Evolutionary conservation across 2,329 filamentous ascomycete genomes (phyloP).

Genomic region (Botrytis galanthina): DNA sequence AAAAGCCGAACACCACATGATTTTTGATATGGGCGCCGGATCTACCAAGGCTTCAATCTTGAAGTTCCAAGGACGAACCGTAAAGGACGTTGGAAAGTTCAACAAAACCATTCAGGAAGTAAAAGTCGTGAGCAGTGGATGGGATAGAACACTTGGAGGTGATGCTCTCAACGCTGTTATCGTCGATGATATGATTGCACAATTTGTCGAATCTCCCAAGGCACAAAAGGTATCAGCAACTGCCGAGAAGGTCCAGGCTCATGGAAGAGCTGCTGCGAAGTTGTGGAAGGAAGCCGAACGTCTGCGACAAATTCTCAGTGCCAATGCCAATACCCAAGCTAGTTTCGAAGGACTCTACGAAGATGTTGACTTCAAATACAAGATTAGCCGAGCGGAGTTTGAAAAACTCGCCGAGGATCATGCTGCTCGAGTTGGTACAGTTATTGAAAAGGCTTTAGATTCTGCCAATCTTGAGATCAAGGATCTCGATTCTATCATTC

Average conservation of each 20-base stretch:
- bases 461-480: slow-evolving; percentile 68
- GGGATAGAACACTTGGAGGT: slow-evolving; percentile 86
- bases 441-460: slow-evolving; percentile 72
- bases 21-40: slow-evolving; percentile 97
- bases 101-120: slow-evolving; percentile 98
- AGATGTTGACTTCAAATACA: slow-evolving; percentile 91
- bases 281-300: slow-evolving; percentile 91
- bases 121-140: slow-evolving; percentile 80
- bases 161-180: slow-evolving; percentile 86
- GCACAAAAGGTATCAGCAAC: slow-evolving; percentile 64
- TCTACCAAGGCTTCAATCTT: slow-evolving; percentile 88
- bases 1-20: slow-evolving; percentile 85
- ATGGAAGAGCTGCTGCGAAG: slow-evolving; percentile 84
- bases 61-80: slow-evolving; percentile 80
- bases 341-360: slow-evolving; percentile 89
- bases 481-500: slow-evolving; percentile 85
- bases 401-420: slow-evolving; percentile 72
- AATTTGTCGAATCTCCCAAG: slow-evolving; percentile 70
- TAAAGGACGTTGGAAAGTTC: slow-evolving; percentile 89
- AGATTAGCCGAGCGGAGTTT: slow-evolving; percentile 75
- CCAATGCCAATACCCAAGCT: slow-evolving; percentile 77
- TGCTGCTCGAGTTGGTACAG: slow-evolving; percentile 63
- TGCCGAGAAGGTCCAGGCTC: slow-evolving; percentile 61
- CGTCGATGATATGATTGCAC: slow-evolving; percentile 79
- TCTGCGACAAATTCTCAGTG: slow-evolving; percentile 84